Evolutionary conservation across 495 filamentous ascomycete species (phyloP).

Genomic region (Astrocystis sublimbata): DNA sequence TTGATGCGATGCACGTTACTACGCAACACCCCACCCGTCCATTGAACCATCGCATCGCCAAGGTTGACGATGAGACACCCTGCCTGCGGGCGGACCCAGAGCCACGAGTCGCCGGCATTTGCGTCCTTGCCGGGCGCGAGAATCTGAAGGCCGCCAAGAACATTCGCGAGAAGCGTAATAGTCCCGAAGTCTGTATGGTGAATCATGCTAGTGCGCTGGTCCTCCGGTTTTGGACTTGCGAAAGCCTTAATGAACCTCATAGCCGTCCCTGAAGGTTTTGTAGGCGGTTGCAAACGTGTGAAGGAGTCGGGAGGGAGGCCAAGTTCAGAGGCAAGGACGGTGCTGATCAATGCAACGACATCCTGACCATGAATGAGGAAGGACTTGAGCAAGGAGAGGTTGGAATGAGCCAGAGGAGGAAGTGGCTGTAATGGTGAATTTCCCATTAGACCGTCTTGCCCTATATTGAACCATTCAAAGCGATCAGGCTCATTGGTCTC

Average conservation of each 20-base stretch:
- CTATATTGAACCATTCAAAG: slow-evolving; percentile 33
- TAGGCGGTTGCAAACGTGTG: slow-evolving; percentile 38
- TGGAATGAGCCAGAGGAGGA: slow-evolving; percentile 62
- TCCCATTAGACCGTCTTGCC: slow-evolving; percentile 37
- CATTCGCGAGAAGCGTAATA: slow-evolving; percentile 19
- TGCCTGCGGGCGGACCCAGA: slow-evolving; percentile 54
- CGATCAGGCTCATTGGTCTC: slow-evolving; percentile 21
- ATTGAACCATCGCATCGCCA: slow-evolving; percentile 61
- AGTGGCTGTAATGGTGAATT: slow-evolving; percentile 45
- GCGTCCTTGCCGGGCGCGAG: slow-evolving; percentile 14
- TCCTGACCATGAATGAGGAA: slow-evolving; percentile 70
- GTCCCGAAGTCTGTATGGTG: slow-evolving; percentile 54
- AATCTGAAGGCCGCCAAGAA: slow-evolving; percentile 24
- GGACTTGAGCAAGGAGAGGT: slow-evolving; percentile 79
- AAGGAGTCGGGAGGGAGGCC: slow-evolving; percentile 43
- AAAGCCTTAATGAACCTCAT: slow-evolving; percentile 56
- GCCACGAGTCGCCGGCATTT: slow-evolving; percentile 45
- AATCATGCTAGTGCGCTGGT: slow-evolving; percentile 44
- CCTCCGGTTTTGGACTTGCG: slow-evolving; percentile 42
- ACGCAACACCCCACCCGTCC: slow-evolving; percentile 55
- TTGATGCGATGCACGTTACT: slow-evolving; percentile 61
- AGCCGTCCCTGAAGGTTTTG: slow-evolving; percentile 51
- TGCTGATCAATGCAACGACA: slow-evolving; percentile 47
- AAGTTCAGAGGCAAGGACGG: slow-evolving; percentile 49
- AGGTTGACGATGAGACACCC: slow-evolving; percentile 59